Evolutionary conservation across 2,329 filamentous ascomycete species (phyloP).

Genomic region (Fusarium metavorans): DNA sequence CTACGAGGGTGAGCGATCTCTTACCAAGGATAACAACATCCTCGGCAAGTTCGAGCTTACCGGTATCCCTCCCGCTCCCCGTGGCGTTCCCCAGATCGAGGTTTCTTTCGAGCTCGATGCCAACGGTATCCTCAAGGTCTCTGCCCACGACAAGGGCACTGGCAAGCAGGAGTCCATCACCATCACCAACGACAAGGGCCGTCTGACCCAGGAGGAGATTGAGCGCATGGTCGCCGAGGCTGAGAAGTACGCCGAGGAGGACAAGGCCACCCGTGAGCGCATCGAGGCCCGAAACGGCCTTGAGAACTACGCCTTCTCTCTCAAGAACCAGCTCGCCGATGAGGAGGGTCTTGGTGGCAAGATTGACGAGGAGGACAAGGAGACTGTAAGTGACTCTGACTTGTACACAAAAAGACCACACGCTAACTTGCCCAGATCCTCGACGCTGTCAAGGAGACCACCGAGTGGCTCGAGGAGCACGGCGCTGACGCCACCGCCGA

Average conservation of each 20-base stretch:
- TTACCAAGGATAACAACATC: slow-evolving; percentile 97
- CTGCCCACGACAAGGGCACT: slow-evolving; percentile 96
- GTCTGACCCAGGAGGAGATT: slow-evolving; percentile 95
- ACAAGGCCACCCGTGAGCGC: slow-evolving; percentile 97
- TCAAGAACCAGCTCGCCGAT: slow-evolving; percentile 99
- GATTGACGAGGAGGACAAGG: slow-evolving; percentile 99
- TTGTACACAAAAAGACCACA: neutral
- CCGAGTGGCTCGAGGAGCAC: slow-evolving; percentile 98
- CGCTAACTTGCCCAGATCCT: slow-evolving; percentile 72
- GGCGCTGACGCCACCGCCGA: slow-evolving; percentile 85
- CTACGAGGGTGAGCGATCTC: slow-evolving; percentile 90
- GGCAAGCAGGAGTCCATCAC: slow-evolving; percentile 98
- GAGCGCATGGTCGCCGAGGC: slow-evolving; percentile 99
- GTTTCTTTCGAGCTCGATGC: slow-evolving; percentile 97
- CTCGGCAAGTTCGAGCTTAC: slow-evolving; percentile 99
- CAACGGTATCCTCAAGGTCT: slow-evolving; percentile 98
- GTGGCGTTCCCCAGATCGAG: slow-evolving; percentile 98
- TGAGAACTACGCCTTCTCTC: slow-evolving; percentile 98
- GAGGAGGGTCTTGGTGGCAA: slow-evolving; percentile 97
- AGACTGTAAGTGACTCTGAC: slow-evolving; percentile 73
- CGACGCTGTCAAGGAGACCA: slow-evolving; percentile 96
- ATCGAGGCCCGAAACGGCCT: slow-evolving; percentile 96
- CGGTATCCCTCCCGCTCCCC: slow-evolving; percentile 92
- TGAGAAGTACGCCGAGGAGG: slow-evolving; percentile 98
- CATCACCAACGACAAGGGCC: slow-evolving; percentile 99